phyloP scores from a whole-genome alignment of 2,329 filamentous ascomycete species.

The Onygena corvina region DNA sequence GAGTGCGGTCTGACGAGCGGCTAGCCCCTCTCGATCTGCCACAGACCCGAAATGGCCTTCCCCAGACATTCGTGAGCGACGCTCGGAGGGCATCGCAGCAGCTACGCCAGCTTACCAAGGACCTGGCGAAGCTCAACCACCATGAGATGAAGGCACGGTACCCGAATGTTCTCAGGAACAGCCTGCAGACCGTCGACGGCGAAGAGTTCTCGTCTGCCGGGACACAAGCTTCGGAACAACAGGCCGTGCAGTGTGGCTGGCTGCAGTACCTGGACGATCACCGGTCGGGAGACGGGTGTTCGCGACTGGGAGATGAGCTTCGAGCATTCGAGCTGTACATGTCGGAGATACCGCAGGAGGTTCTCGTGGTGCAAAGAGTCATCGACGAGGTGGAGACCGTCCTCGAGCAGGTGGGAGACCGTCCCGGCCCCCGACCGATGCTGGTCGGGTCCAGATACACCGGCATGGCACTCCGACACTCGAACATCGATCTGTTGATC shows the following conservation, averaged over 20 bases:
- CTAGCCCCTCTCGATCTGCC: background rate
- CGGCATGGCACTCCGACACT: slow-evolving; percentile 41
- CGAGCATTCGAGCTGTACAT: slow-evolving; percentile 35
- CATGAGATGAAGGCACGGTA: background rate
- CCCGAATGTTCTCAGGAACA: background rate
- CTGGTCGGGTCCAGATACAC: slow-evolving; percentile 44
- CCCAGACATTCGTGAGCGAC: background rate
- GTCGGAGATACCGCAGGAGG: slow-evolving; percentile 34
- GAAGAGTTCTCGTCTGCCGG: background rate
- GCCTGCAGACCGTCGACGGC: background rate
- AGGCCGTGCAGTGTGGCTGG: slow-evolving; percentile 24
- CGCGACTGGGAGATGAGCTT: slow-evolving; percentile 37
- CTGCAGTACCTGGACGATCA: slow-evolving; percentile 18
- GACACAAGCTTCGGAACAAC: background rate
- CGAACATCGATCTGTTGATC: slow-evolving; percentile 43
- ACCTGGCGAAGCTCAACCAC: background rate
- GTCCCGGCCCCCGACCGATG: slow-evolving; percentile 23
- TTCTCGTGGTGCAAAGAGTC: slow-evolving; percentile 20
- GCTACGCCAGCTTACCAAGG: slow-evolving; percentile 9
- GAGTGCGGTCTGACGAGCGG: background rate
- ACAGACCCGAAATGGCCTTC: background rate
- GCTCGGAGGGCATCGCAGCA: background rate
- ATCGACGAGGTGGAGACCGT: slow-evolving; percentile 21
- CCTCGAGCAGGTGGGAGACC: slow-evolving; percentile 21
- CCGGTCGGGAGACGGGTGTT: slow-evolving; percentile 16